These are phyloP conservation scores for Solanum boliviense DNA, from an alignment of 257 asterid genomes.

Conservation along the genomic window DNA sequence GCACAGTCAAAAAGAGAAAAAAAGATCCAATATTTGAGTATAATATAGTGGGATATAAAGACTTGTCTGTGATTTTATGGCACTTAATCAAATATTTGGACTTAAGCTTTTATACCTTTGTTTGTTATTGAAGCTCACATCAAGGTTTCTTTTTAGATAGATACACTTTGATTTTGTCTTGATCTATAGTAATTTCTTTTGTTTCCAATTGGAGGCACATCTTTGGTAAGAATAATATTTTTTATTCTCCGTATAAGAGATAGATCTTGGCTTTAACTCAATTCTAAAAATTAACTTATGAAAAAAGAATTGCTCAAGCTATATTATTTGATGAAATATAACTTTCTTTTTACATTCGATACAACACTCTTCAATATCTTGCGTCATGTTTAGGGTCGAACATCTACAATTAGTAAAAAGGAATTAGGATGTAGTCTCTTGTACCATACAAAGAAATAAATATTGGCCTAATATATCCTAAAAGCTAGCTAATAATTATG, in stretches of 20 bases:
- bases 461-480: too few relatives aligned
- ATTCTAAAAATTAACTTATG: too few relatives aligned
- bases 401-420: too few relatives aligned
- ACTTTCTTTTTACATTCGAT: too few relatives aligned
- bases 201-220: background rate
- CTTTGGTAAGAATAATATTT: background rate
- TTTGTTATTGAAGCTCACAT: background rate
- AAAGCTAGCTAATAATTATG: too few relatives aligned
- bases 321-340: too few relatives aligned
- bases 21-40: background rate
- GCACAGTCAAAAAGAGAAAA: slow-evolving; percentile 39
- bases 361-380: background rate
- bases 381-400: too few relatives aligned
- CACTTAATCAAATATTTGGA: background rate
- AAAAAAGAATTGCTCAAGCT: background rate
- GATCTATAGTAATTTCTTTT: background rate
- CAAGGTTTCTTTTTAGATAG: background rate
- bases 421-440: too few relatives aligned
- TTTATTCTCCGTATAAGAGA: too few relatives aligned
- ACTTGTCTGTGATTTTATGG: background rate
- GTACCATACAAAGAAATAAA: too few relatives aligned
- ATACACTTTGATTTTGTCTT: background rate
- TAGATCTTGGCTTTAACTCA: background rate
- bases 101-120: background rate
- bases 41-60: background rate